Base-by-base conservation (phyloP, 805 yeast species). In the Cyberlindnera xishuangbannaensis region DNA sequence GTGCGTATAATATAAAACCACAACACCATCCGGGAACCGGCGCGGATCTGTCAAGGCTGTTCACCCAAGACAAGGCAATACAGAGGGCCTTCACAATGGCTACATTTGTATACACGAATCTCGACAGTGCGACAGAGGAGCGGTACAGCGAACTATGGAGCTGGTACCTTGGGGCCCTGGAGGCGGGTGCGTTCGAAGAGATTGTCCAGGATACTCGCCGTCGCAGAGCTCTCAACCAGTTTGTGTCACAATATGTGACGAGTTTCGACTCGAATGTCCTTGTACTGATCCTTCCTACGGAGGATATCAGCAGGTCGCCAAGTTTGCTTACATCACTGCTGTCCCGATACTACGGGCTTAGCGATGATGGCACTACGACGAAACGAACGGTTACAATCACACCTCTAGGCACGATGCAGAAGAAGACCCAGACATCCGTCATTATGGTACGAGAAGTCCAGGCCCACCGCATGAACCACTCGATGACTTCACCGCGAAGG, bases 101-200 rank as follows among this genome's bases (percentile, higher is more conserved):
- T 21, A 41, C 45, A 3, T 41, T 41, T 16, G 37, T 28, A 9
- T 41, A 41, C 37, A 36, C 37, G 7, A 41, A 41, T 30, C 35
- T 41, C 19, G 41, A 39, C 27, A 7, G 30, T 2, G 31, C 28
- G 11, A 17, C 31, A 12, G 45, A 41, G 29, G 45, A 41, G 28
- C 27, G 25, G 20, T 38, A 31, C 24, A 24, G 40, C 9, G 28
- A 24, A 30, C 39, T 41, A 23, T 43, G 47, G 47, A 38, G 38
- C 15, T 43, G 47, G 47, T 43, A 43, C 31, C 30, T 43, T 3
- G 37, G 31, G 7, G 27, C 41, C 7, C 33, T 43, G n/a, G 44
- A 37, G 28, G 15, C 39, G 3, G 47, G 47, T 7, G 40, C 32
- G 19, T 43, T 43, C 24, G 47, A 43, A 31, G 24, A 28, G 25